phyloP scores from a whole-genome alignment of 306 rosid genomes.

The Geum urbanum region DNA sequence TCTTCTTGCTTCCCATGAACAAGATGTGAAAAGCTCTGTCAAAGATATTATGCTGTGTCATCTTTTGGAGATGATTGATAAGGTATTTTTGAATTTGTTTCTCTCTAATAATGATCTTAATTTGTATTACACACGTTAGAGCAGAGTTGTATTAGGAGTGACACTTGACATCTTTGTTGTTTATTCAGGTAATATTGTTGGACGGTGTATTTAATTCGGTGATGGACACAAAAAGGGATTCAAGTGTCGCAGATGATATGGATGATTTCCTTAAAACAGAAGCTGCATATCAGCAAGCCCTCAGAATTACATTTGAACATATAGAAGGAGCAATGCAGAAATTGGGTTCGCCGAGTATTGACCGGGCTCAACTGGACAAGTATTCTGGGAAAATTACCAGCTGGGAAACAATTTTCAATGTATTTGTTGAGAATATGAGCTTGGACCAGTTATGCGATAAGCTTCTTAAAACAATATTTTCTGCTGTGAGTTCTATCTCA shows the following conservation, averaged over 20 bases:
- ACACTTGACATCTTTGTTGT: background rate
- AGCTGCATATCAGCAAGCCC: constrained; percentile 39
- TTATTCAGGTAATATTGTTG: constrained; percentile 47
- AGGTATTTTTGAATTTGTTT: constrained; percentile 40
- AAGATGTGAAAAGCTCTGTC: constrained; percentile 41
- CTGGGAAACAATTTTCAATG: constrained; percentile 47
- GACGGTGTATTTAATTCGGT: constrained; percentile 53
- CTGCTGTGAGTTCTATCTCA: constrained; percentile 50
- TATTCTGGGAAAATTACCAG: constrained; percentile 41
- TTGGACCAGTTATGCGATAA: constrained; percentile 48
- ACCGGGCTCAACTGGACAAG: constrained; percentile 33
- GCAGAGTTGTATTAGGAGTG: background rate
- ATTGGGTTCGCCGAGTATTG: constrained; percentile 33
- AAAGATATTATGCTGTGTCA: constrained; percentile 50
- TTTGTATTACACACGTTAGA: background rate
- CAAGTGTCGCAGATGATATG: constrained; percentile 20
- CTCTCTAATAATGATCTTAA: background rate
- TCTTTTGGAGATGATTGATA: constrained; percentile 48
- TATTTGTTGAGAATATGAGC: constrained; percentile 40
- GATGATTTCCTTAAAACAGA: constrained; percentile 19
- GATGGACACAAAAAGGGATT: constrained; percentile 16
- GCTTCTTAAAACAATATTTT: constrained; percentile 41
- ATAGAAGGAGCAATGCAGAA: constrained; percentile 42
- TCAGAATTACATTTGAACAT: constrained; percentile 41
- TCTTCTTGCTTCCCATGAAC: constrained; percentile 33